phyloP scores from a whole-genome alignment of 495 filamentous ascomycete genomes.

The Hyaloscypha hepaticicola region DNA sequence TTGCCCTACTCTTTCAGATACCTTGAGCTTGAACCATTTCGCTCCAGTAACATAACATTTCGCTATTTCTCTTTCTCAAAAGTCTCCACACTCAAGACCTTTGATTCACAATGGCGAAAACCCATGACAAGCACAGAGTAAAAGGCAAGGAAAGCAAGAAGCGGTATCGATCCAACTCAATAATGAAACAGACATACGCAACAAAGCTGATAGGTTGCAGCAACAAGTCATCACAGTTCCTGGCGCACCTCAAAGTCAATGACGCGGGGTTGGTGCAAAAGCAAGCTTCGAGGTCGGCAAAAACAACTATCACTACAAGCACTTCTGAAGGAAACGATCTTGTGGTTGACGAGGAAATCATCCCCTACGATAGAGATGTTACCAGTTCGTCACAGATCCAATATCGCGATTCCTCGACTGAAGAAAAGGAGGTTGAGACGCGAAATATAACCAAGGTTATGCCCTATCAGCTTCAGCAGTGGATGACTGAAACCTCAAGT shows the following conservation, averaged over 20 bases:
- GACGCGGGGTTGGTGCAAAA: not conserved
- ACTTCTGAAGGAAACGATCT: not conserved
- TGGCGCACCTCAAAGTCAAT: not conserved
- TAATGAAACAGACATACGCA: not conserved
- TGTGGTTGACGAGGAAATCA: not conserved
- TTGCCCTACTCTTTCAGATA: not conserved
- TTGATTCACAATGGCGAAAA: not conserved
- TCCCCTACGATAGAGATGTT: not conserved
- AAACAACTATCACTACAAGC: not conserved
- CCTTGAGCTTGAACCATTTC: not conserved
- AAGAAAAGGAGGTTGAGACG: not conserved
- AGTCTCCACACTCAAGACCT: not conserved
- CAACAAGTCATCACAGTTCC: not conserved
- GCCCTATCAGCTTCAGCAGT: slow-evolving; percentile 13
- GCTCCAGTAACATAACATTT: not conserved
- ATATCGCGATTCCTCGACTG: not conserved
- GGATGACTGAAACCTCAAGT: slow-evolving; percentile 12
- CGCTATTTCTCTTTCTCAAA: not conserved
- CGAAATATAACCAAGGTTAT: not conserved
- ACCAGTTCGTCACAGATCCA: not conserved
- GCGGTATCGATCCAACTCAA: not conserved
- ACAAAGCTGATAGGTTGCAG: not conserved
- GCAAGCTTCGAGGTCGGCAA: not conserved
- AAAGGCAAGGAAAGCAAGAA: not conserved
- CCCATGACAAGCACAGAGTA: not conserved